Conservation (phyloP, 257 asterid genomes). For the Solanum ossicruentum region DNA sequence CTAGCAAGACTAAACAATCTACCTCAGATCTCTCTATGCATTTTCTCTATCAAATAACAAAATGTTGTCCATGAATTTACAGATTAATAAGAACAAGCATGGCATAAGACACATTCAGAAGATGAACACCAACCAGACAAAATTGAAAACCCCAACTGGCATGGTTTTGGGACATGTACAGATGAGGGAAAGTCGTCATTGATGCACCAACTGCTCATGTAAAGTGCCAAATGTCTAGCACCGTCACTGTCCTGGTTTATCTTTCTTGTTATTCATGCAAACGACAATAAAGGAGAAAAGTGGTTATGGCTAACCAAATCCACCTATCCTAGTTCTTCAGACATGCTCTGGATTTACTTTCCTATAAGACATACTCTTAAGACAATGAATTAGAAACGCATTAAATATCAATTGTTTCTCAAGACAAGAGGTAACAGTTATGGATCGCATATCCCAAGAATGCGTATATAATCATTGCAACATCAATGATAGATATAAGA, state of each 20-base stretch:
- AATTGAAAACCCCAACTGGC: background rate
- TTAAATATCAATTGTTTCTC: no score
- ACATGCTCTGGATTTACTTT: no score
- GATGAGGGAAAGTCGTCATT: background rate
- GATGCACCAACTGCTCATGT: background rate
- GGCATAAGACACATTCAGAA: background rate
- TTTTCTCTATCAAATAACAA: background rate
- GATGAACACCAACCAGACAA: background rate
- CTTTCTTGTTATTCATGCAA: background rate
- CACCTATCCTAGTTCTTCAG: no score
- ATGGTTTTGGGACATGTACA: background rate
- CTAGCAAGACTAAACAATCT: background rate
- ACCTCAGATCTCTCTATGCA: background rate
- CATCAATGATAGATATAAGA: no score
- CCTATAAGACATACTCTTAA: no score
- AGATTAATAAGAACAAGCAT: background rate
- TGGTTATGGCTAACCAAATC: no score
- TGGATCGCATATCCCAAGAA: background rate
- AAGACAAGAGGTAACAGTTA: no score
- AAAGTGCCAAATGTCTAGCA: background rate
- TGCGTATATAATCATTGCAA: background rate
- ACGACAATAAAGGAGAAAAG: background rate
- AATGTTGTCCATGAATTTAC: background rate
- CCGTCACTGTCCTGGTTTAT: background rate
- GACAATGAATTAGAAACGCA: no score